Evolutionary conservation across 257 asterid genomes (phyloP).

Genomic region (Fraxinus quadrangulata): DNA sequence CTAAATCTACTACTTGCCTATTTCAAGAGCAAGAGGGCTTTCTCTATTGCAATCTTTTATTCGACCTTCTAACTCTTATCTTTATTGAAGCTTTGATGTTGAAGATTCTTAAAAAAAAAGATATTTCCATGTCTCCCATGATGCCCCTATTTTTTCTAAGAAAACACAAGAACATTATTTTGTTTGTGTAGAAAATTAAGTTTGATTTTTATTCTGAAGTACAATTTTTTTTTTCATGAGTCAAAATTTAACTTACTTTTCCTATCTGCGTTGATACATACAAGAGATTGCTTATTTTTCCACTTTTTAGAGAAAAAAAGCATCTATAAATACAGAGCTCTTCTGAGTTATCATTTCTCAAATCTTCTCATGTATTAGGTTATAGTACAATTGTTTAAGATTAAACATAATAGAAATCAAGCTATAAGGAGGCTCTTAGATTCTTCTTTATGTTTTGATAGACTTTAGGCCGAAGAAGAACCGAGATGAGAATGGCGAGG

Average conservation of each 20-base stretch:
- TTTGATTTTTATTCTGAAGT: neutral
- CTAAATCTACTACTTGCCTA: neutral
- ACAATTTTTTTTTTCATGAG: neutral
- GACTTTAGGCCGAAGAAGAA: neutral
- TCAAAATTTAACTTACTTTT: neutral
- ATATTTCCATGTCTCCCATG: neutral
- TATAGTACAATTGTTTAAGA: neutral
- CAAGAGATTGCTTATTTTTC: neutral
- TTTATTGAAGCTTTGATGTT: neutral
- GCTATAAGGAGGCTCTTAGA: neutral
- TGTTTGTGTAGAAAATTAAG: neutral
- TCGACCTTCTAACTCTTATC: neutral
- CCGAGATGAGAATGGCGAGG: neutral
- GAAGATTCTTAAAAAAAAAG: neutral
- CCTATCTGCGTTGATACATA: neutral
- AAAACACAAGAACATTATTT: neutral
- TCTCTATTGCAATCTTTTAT: neutral
- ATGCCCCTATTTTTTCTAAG: neutral
- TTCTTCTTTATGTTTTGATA: neutral
- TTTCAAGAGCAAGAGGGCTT: neutral
- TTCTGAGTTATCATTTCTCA: neutral
- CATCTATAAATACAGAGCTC: neutral
- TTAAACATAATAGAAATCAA: neutral
- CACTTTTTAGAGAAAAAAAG: neutral
- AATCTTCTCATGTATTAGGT: neutral